Evolutionary conservation across 2,329 filamentous ascomycete genomes (phyloP), one percentile per base, ranked within the genome.

Genomic region (Aspergillus glaucus): DNA sequence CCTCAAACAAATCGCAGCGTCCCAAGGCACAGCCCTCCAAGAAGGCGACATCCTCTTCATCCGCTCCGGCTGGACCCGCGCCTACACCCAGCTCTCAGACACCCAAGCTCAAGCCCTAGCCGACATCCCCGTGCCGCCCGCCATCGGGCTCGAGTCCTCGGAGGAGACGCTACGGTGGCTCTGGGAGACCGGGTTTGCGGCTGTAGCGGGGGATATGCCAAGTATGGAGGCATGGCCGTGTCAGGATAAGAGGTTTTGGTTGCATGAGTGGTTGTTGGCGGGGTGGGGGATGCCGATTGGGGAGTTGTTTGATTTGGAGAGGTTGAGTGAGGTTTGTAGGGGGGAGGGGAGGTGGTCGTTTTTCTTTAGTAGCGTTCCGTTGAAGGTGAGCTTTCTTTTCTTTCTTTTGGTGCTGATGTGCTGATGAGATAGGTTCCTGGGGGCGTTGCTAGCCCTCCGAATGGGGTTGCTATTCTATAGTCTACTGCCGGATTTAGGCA

Each of bases 21-120:
- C 67, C 39, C 70, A 79, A 54, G 66, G 69, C 17, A 69, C 72
- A 0, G 60, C 64, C 1, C 1, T 42, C 12, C 40, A 22, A 14
- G 15, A 14, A 19, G 80, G 80, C 12, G 80, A 84, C 50, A 78
- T 84, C 26, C 67, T 84, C 39, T 72, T 84, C 53, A 68, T 82
- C 40, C 74, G 79, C 21, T 74, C 74, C 0, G 79, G 79, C 7
- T 81, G 75, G 65, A 72, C 71, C 0, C 64, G 70, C 14, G 73
- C 64, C 3, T 75, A 78, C 58, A 61, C 72, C 4, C 58, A 59
- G 6, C 60, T 73, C 2, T 56, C 66, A 1, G 52, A 58, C 0
- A 66, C 68, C 5, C 64, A 75, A 46, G 67, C 73, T 19, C 60
- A 57, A 1, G 55, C 69, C 5, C 56, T 75, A 1, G 63, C 65